Conservation (phyloP, 176 grass and related monocot species). For the Saccharum officinarum region DNA sequence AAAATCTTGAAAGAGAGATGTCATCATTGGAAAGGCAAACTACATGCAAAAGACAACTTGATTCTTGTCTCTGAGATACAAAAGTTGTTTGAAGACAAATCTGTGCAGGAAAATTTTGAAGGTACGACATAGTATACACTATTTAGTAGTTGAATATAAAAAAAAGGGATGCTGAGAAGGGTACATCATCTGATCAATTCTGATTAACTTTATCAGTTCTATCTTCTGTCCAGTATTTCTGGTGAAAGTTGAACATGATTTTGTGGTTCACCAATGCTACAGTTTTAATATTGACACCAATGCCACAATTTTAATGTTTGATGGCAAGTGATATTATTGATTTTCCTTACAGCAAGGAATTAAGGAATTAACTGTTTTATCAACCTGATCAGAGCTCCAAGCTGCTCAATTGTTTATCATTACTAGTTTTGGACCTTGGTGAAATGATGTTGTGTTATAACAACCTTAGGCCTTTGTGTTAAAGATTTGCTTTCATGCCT, state of each 20-base stretch:
- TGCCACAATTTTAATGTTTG: neutral
- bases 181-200: neutral
- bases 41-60: conserved; percentile 30
- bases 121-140: conserved; percentile 35
- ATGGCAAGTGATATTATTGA: neutral
- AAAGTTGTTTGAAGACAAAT: conserved; percentile 43
- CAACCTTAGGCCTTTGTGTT: neutral
- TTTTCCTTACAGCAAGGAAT: neutral
- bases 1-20: conserved; percentile 45
- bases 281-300: neutral
- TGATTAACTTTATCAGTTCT: neutral
- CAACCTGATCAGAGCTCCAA: neutral
- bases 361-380: neutral
- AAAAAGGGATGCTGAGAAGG: neutral
- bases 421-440: neutral
- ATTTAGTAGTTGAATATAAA: neutral
- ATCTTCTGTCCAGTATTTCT: conserved; percentile 1
- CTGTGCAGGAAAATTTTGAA: conserved; percentile 44
- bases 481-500: neutral
- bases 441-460: neutral
- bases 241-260: neutral
- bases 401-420: conserved; percentile 8
- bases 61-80: conserved; percentile 47
- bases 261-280: neutral
- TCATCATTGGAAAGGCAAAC: conserved; percentile 47